phyloP scores from a whole-genome alignment of 306 rosid species.

The Parietaria judaica region DNA sequence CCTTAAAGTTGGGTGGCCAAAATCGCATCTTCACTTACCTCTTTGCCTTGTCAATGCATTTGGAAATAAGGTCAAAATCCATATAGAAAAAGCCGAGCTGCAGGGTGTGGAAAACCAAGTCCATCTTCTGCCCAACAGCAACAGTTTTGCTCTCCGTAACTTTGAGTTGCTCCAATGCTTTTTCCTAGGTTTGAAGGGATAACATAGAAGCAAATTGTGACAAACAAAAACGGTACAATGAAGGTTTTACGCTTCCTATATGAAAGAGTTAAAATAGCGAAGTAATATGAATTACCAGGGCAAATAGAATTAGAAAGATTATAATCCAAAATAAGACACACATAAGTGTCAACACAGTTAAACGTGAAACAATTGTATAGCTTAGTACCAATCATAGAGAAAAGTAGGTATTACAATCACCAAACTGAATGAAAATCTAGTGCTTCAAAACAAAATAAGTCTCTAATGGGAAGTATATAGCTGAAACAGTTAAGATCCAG shows the following conservation, averaged over 20 bases:
- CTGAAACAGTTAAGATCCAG: neutral
- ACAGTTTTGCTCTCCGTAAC: slow-evolving; percentile 90
- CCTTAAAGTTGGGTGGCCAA: neutral
- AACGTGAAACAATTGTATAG: too few species aligned
- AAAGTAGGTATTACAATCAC: too few species aligned
- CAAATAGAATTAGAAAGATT: neutral
- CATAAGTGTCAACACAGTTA: too few species aligned
- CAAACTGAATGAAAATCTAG: too few species aligned
- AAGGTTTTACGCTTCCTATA: neutral
- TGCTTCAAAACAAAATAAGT: slow-evolving; percentile 3
- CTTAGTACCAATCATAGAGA: too few species aligned
- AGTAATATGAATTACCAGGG: too few species aligned
- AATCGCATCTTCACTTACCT: slow-evolving; percentile 33
- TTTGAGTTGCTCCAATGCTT: slow-evolving; percentile 88
- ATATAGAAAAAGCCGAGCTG: slow-evolving; percentile 89
- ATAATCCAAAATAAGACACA: too few species aligned
- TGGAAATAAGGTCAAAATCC: slow-evolving; percentile 96
- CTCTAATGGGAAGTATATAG: neutral
- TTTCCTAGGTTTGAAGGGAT: slow-evolving; percentile 43
- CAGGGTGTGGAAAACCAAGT: slow-evolving; percentile 77
- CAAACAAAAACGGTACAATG: neutral
- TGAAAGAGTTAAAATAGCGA: slow-evolving; percentile 3
- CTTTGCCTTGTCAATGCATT: slow-evolving; percentile 92
- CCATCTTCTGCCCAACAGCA: slow-evolving; percentile 99
- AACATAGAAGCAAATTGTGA: slow-evolving; percentile 12